Base-by-base conservation (phyloP, 75 land plant species). In the Sequoia sempervirens region DNA sequence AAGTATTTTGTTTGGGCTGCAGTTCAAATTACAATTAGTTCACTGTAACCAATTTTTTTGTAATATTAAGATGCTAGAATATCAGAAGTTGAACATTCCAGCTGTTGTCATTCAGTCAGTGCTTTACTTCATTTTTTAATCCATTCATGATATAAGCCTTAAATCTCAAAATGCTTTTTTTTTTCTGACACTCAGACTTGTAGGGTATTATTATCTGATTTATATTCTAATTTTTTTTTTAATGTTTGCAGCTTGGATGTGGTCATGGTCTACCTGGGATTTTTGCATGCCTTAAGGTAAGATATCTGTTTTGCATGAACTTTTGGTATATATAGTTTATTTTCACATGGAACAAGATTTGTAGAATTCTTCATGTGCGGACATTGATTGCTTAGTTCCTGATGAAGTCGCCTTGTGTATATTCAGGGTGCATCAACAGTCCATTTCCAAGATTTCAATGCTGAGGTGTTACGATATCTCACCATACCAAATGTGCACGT, bases 281-380 rank as follows among this genome's bases (percentile, higher is more conserved):
- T 58, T 95, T 94, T 86, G 95, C 96, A 82, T 95, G 96, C 79
- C 50, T 95, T 64, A 95, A 95, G 93, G 96, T 95, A 87, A 17
- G 37, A 32, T 26, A 46, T 54, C 6, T 53, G 23, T 26, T 81
- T 53, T 34, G 2, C 4, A 23, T n/a, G 12, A 50, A 50, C 53
- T 45, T 45, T 30, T 78, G n/a, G 26, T 78, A 37, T 18, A 15
- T 40, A 17, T 23, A 43, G 26, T 3, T 43, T 11, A 6, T n/a
- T n/a, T 78, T 78, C 23, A 45, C 46, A 12, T 45, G 15, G 15
- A 45, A 78, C 3, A 2, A 45, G 52, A 47, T 45, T 26, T 12
- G 2, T 78, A 75, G 45, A 32, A 10, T 78, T 23, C 15, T 54
- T 81, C n/a, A 32, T 52, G 2, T 32, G 38, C 8, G 18, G 82